Conservation (phyloP, 2,329 filamentous ascomycete species). For the Plenodomus tracheiphilus region DNA sequence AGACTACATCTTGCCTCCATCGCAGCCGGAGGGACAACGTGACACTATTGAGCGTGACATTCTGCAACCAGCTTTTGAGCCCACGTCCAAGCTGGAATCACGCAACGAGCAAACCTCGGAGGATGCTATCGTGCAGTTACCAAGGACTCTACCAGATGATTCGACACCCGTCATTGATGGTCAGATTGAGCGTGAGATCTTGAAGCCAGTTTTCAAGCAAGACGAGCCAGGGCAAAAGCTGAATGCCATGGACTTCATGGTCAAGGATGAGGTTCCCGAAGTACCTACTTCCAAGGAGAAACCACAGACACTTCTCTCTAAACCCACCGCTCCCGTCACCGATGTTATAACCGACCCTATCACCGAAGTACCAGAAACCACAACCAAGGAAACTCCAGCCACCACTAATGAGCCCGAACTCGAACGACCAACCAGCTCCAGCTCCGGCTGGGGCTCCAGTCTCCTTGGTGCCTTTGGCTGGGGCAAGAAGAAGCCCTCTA, state of each 20-base stretch:
- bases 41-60: conserved; percentile 24
- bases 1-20: conserved; percentile 3
- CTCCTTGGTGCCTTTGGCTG: conserved; percentile 38
- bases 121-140: neutral
- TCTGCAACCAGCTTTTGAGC: conserved; percentile 25
- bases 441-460: conserved; percentile 29
- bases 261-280: conserved; percentile 9
- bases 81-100: conserved; percentile 1
- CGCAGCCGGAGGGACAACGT: conserved; percentile 4
- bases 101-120: neutral
- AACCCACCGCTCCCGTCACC: neutral
- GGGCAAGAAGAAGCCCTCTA: conserved; percentile 31
- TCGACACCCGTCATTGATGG: neutral
- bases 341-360: neutral
- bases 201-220: conserved; percentile 25
- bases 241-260: conserved; percentile 17
- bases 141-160: neutral
- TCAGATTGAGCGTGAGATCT: conserved; percentile 8
- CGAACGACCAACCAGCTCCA: conserved; percentile 5
- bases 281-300: conserved; percentile 1
- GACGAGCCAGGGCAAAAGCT: conserved; percentile 8
- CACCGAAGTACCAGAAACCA: neutral
- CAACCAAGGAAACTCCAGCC: neutral
- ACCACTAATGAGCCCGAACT: conserved; percentile 3
- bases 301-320: neutral